Percentiles rank a stretch among this genome's conserved stretches.
These are phyloP conservation scores for Pyrus hybrid DNA, from an alignment of 331 rosid species.

Conservation along the genomic window DNA sequence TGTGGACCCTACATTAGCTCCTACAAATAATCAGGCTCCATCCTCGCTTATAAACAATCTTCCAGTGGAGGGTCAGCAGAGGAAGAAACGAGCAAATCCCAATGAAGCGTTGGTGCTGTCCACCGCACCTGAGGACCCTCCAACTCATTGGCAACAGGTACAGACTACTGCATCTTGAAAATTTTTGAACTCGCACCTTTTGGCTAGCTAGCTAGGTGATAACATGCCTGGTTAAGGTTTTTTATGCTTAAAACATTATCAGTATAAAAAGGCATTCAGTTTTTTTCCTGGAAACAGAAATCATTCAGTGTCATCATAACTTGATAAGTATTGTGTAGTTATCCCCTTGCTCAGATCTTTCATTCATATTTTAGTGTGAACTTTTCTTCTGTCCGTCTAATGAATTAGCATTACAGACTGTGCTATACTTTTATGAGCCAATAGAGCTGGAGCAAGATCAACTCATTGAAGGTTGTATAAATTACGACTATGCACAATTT, in stretches of 20 bases:
- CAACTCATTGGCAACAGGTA: slow-evolving; percentile 99
- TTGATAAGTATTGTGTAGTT: neutral
- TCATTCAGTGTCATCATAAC: neutral
- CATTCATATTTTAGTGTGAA: neutral
- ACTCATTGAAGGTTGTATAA: slow-evolving; percentile 77
- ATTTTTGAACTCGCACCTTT: neutral
- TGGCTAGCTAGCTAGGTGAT: neutral
- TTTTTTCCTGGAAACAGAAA: neutral
- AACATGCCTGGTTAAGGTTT: neutral
- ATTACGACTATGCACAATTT: neutral
- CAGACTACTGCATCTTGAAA: neutral
- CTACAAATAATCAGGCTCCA: slow-evolving; percentile 26
- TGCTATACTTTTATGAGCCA: slow-evolving; percentile 90
- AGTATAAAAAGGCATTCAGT: neutral
- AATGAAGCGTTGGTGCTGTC: slow-evolving; percentile 70
- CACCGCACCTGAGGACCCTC: slow-evolving; percentile 99
- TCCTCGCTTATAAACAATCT: slow-evolving; percentile 33
- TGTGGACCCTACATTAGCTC: slow-evolving; percentile 53
- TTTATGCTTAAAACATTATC: neutral
- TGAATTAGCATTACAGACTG: slow-evolving; percentile 53
- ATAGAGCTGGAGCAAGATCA: slow-evolving; percentile 96
- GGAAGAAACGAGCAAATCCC: slow-evolving; percentile 75
- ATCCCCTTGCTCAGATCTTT: neutral
- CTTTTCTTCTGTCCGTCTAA: neutral
- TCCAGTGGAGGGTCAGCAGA: slow-evolving; percentile 53